These are phyloP conservation scores for Kappamyces sp. DNA, from an alignment of 192 early-diverging fungal genomes.

Conservation along the genomic window DNA sequence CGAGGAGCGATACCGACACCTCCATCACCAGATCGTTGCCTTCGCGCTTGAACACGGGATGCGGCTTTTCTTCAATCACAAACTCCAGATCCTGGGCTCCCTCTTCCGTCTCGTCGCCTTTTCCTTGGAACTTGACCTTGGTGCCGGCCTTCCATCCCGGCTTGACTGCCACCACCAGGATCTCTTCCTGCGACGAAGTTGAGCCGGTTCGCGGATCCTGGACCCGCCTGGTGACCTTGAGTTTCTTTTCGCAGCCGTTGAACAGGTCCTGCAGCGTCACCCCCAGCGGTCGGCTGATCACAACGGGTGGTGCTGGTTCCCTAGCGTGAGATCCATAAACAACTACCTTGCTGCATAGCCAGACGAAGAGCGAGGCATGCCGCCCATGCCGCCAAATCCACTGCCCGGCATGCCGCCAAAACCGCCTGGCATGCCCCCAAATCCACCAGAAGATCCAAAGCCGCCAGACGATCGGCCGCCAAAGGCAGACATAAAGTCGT, in stretches of 20 bases:
- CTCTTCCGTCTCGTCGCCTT: conserved; percentile 77
- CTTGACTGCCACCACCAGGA: conserved; percentile 78
- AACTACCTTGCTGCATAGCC: conserved; percentile 13
- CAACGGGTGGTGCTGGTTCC: conserved; percentile 18
- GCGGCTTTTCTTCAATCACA: conserved; percentile 88
- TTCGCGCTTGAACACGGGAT: conserved; percentile 78
- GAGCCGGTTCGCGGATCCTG: conserved; percentile 37
- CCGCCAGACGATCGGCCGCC: conserved; percentile 36
- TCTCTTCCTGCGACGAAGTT: conserved; percentile 59
- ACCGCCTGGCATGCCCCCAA: conserved; percentile 40
- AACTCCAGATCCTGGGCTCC: conserved; percentile 93
- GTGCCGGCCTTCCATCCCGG: conserved; percentile 98
- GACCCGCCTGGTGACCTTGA: conserved; percentile 81
- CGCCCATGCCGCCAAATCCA: conserved; percentile 30
- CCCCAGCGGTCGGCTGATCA: conserved; percentile 61
- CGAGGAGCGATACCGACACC: conserved; percentile 65
- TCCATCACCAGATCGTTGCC: conserved; percentile 69
- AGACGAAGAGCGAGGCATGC: conserved; percentile 19
- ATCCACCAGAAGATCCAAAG: conserved; percentile 30
- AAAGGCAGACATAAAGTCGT: conserved; percentile 42
- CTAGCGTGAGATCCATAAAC: conserved; percentile 23
- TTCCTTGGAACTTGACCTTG: conserved; percentile 83
- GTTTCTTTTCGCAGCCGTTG: conserved; percentile 81
- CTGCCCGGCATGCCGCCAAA: conserved; percentile 47
- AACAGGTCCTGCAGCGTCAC: conserved; percentile 89